These are phyloP conservation scores for Malassezia dermatis DNA, from an alignment of 1,284 basidiomycete species.

Conservation along the genomic window DNA sequence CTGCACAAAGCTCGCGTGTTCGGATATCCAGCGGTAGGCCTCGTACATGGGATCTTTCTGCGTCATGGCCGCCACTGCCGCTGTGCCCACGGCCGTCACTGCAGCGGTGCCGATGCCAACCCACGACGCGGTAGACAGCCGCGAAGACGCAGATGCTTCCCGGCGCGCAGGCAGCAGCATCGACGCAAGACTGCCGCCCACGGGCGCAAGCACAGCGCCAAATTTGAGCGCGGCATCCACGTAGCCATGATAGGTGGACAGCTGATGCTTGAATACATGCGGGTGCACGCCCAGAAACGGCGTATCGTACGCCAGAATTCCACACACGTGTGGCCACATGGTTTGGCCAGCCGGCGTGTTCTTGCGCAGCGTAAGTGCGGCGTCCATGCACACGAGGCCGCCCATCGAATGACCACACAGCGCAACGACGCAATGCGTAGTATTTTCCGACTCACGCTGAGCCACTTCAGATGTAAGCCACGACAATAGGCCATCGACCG, in stretches of 20 bases:
- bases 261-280: conserved; percentile 69
- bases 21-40: conserved; percentile 58
- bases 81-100: conserved; percentile 66
- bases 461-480: conserved; percentile 61
- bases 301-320: conserved; percentile 77
- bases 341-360: conserved; percentile 52
- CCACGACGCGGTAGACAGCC: conserved; percentile 8
- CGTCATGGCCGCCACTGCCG: conserved; percentile 57
- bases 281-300: conserved; percentile 60
- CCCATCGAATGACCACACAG: conserved; percentile 69
- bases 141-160: conserved; percentile 7
- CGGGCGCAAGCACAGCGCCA: conserved; percentile 41
- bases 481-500: conserved; percentile 25
- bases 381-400: conserved; percentile 63
- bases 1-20: conserved; percentile 82
- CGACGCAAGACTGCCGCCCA: conserved; percentile 30
- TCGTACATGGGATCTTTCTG: conserved; percentile 51
- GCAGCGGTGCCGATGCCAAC: conserved; percentile 24
- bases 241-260: conserved; percentile 56
- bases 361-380: conserved; percentile 52
- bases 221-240: not conserved
- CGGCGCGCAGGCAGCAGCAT: not conserved
- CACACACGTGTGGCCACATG: conserved; percentile 69
- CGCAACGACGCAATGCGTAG: conserved; percentile 51
- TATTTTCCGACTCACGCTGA: conserved; percentile 61